These are phyloP conservation scores for Xylaria multiplex DNA, from an alignment of 2,329 filamentous ascomycete genomes.

Conservation along the genomic window DNA sequence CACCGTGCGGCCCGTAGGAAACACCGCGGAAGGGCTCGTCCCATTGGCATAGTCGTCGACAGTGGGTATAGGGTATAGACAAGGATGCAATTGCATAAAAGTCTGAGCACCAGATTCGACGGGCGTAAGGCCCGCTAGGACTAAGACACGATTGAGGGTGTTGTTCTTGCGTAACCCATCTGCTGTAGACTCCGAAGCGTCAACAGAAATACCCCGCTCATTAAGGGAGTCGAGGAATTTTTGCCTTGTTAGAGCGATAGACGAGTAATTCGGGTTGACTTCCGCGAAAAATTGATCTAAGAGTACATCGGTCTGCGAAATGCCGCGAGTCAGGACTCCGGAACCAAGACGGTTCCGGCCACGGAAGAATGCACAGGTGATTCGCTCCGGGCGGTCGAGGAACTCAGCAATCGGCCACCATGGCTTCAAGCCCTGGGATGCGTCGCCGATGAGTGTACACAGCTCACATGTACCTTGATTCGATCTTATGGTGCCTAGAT, in stretches of 20 bases:
- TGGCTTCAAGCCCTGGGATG: slow-evolving; percentile 28
- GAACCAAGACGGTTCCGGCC: slow-evolving; percentile 34
- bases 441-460: slow-evolving; percentile 27
- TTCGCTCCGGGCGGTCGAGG: slow-evolving; percentile 31
- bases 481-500: slow-evolving; percentile 30
- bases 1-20: slow-evolving; percentile 35
- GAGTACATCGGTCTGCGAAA: slow-evolving; percentile 20
- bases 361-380: slow-evolving; percentile 37
- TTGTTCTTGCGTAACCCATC: slow-evolving; percentile 18
- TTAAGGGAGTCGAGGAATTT: slow-evolving; percentile 25
- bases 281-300: slow-evolving; percentile 19
- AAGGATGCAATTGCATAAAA: slow-evolving; percentile 40
- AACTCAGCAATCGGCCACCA: slow-evolving; percentile 36
- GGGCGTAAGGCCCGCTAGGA: slow-evolving; percentile 29
- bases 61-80: slow-evolving; percentile 35
- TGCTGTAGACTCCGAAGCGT: neutral
- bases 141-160: slow-evolving; percentile 30
- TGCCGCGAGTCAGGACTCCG: slow-evolving; percentile 14
- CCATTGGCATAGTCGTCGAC: slow-evolving; percentile 31
- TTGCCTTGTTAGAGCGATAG: slow-evolving; percentile 4
- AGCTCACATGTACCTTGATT: slow-evolving; percentile 29
- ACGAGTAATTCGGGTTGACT: slow-evolving; percentile 15
- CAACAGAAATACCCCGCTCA: neutral
- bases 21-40: slow-evolving; percentile 27
- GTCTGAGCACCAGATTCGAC: slow-evolving; percentile 32